Evolutionary conservation across 2,329 filamentous ascomycete genomes (phyloP).

Genomic region (Ophiostoma tasmaniense): DNA sequence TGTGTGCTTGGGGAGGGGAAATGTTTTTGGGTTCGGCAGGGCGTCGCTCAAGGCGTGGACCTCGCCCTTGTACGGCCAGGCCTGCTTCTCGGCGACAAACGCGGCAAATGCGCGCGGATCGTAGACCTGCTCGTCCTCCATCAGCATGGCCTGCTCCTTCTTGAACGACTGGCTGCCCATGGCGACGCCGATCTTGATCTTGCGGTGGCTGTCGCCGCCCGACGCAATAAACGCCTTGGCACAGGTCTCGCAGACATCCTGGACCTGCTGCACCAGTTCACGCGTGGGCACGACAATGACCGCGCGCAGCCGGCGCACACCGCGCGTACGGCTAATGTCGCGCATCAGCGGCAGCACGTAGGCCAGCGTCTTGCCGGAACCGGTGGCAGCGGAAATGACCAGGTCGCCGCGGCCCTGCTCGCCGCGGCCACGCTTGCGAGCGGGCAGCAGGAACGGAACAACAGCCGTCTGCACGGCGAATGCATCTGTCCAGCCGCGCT

Average conservation of each 20-base stretch:
- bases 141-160: constrained; percentile 45
- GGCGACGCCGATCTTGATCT: constrained; percentile 68
- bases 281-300: constrained; percentile 84
- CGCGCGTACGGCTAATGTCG: constrained; percentile 49
- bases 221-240: constrained; percentile 47
- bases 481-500: constrained; percentile 61
- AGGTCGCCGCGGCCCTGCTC: constrained; percentile 60
- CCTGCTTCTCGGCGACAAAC: constrained; percentile 28
- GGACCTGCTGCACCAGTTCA: constrained; percentile 80
- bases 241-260: constrained; percentile 68
- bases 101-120: constrained; percentile 51
- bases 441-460: constrained; percentile 68
- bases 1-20: constrained; percentile 43
- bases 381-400: constrained; percentile 85
- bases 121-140: constrained; percentile 47
- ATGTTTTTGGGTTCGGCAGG: constrained; percentile 31
- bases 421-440: constrained; percentile 28
- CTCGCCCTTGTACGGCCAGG: neutral
- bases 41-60: constrained; percentile 26
- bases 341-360: constrained; percentile 83
- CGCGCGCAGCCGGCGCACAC: constrained; percentile 60
- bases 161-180: constrained; percentile 72
- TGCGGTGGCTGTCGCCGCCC: constrained; percentile 33
- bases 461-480: constrained; percentile 74
- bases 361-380: constrained; percentile 89